phyloP scores from a whole-genome alignment of 768 basidiomycete genomes.

The Phlebiopsis gigantea region DNA sequence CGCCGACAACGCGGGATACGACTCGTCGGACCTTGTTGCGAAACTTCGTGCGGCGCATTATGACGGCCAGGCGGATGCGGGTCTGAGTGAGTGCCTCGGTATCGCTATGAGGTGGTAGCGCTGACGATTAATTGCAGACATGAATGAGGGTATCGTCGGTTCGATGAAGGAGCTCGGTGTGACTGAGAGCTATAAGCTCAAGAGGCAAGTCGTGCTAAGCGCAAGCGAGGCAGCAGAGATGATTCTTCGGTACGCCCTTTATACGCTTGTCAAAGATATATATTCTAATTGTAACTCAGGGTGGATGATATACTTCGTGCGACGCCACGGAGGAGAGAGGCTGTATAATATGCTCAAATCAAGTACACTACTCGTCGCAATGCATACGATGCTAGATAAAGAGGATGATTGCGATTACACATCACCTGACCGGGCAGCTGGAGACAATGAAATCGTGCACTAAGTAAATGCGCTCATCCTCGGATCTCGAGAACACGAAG shows the following conservation, averaged over 20 bases:
- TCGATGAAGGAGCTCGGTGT: conserved; percentile 87
- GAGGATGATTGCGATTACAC: too few relatives aligned
- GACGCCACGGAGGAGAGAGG: conserved; percentile 13
- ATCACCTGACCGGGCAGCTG: too few relatives aligned
- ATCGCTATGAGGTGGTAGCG: not conserved
- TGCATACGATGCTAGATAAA: not conserved
- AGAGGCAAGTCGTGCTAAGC: conserved; percentile 89
- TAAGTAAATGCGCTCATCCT: too few relatives aligned
- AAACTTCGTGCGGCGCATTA: conserved; percentile 90
- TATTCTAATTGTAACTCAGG: conserved; percentile 1
- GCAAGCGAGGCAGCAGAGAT: conserved; percentile 97
- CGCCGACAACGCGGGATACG: conserved; percentile 96
- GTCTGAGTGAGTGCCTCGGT: conserved; percentile 58
- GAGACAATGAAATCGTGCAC: too few relatives aligned
- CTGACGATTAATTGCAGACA: conserved; percentile 50
- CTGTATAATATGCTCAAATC: conserved; percentile 8
- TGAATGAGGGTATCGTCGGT: conserved; percentile 79
- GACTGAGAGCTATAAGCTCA: conserved; percentile 97
- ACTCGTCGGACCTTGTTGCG: conserved; percentile 93
- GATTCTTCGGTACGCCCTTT: conserved; percentile 76
- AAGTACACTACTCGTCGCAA: not conserved
- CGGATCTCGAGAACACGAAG: too few relatives aligned
- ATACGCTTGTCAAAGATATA: not conserved
- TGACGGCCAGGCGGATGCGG: conserved; percentile 81
- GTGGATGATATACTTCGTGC: conserved; percentile 17